Evolutionary conservation across 345 rosid genomes (phyloP).

Genomic region (Populus pruinosa): DNA sequence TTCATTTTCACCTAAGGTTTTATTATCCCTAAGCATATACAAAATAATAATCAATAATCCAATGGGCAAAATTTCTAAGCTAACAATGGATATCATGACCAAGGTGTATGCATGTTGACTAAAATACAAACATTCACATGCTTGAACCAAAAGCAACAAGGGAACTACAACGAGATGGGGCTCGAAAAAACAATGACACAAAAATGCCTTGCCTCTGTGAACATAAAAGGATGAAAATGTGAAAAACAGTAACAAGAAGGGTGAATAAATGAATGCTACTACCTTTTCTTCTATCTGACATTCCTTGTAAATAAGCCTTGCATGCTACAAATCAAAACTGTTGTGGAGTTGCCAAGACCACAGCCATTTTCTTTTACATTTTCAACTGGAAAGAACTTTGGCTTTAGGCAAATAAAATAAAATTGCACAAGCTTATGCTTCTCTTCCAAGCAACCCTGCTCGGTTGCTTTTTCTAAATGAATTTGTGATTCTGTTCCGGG

Average conservation of each 20-base stretch:
- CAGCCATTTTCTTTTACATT: slow-evolving; percentile 26
- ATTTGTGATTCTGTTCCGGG: slow-evolving; percentile 15
- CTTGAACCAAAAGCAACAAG: background rate
- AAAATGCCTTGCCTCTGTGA: background rate
- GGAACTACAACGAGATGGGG: background rate
- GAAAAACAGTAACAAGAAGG: slow-evolving; percentile 14
- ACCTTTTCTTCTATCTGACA: slow-evolving; percentile 38
- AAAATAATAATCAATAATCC: background rate
- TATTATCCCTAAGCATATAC: background rate
- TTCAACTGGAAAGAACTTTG: slow-evolving; percentile 27
- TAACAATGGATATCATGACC: background rate
- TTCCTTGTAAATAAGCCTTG: slow-evolving; percentile 34
- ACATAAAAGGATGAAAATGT: background rate
- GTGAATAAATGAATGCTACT: slow-evolving; percentile 37
- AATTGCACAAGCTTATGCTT: slow-evolving; percentile 23
- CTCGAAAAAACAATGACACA: background rate
- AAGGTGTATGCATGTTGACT: background rate
- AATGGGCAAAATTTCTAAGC: background rate
- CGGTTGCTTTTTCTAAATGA: slow-evolving; percentile 25
- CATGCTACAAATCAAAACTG: slow-evolving; percentile 62
- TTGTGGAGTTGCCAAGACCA: slow-evolving; percentile 29
- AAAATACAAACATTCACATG: background rate
- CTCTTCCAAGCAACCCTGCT: slow-evolving; percentile 11
- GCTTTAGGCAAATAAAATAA: slow-evolving; percentile 20
- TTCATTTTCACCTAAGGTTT: background rate